Conservation (phyloP, 768 basidiomycete species). For the Boletus sp. region DNA sequence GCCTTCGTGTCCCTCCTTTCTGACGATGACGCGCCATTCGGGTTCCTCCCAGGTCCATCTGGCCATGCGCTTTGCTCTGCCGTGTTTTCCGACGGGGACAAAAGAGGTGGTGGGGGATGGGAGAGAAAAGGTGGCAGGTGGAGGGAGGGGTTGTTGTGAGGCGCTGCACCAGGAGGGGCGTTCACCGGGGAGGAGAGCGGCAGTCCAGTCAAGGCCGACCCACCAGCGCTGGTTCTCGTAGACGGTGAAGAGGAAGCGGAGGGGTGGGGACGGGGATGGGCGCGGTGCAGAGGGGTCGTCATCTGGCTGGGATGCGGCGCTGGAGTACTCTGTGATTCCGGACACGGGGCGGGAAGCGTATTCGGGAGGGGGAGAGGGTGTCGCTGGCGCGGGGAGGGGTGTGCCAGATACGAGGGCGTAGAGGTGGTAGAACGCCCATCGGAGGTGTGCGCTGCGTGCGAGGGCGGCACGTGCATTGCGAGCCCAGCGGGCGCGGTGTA, state of each 20-base stretch:
- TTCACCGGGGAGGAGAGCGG: conserved; percentile 85
- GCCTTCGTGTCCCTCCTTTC: conserved; percentile 48
- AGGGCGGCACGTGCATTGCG: conserved; percentile 52
- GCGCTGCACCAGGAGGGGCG: conserved; percentile 83
- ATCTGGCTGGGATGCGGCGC: conserved; percentile 12
- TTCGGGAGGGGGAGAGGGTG: conserved; percentile 32
- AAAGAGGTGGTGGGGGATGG: conserved; percentile 62
- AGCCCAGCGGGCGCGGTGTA: conserved; percentile 70
- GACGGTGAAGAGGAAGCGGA: conserved; percentile 85
- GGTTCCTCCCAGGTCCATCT: conserved; percentile 89
- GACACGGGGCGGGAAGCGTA: conserved; percentile 27
- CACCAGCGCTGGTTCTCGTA: conserved; percentile 98
- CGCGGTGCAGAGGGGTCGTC: conserved; percentile 15
- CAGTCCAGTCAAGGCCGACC: conserved; percentile 97
- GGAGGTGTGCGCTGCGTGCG: conserved; percentile 64
- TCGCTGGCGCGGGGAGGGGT: conserved; percentile 43
- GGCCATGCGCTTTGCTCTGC: conserved; percentile 67
- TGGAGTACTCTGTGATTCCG: conserved; percentile 17
- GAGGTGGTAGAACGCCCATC: conserved; percentile 56
- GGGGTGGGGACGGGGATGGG: conserved; percentile 29
- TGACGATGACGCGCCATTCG: conserved; percentile 82
- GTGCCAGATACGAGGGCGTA: conserved; percentile 55
- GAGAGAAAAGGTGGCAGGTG: conserved; percentile 67
- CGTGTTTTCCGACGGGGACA: conserved; percentile 47
- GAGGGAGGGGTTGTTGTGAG: conserved; percentile 56